Base-by-base conservation (phyloP, 345 rosid genomes). In the Rhizophora apiculata region DNA sequence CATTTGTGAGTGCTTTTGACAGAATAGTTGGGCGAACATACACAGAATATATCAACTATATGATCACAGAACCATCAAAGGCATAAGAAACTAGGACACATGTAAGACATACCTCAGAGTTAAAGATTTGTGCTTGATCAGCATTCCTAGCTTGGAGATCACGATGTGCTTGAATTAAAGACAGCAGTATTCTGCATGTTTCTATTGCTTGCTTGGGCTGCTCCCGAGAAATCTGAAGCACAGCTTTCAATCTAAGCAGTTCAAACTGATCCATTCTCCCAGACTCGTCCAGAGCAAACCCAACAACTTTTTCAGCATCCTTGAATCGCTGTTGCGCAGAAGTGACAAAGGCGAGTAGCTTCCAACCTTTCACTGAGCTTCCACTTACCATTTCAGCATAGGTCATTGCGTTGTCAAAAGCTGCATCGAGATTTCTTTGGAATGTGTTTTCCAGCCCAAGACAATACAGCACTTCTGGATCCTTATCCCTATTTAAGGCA, bases 201-300 rank as follows among this genome's bases (percentile, higher is more conserved):
- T 88, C 92, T 75, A 95, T 80, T 65, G 98, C 97, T 83, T 84
- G 85, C 82, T 85, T 90, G 74, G 97, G 96, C 69, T 83, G 89
- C 73, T 87, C 89, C 84, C 84, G 89, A 64, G 97, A 85, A 76
- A 85, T 82, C 74, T 89, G 94, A 67, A 95, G 98, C 55, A 80
- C 78, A 62, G 93, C 91, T 82, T 84, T 90, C 69, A 92, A 72
- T 77, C 94, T 86, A 67, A 92, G 84, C 82, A 92, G 93, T 69
- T 89, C 91, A 43, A 90, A 79, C 57, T 81, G 88, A 76, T 89
- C 96, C 39, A 68, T 73, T 67, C 81, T 81, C 65, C 74, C 88
- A 77, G 89, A 82, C 71, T 90, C 99, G 62, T 92, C 97, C 78
- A 92, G 60, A 62, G 90, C 90, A 34, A 34, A 34, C 37, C 37